Base-by-base conservation (phyloP, 2,329 filamentous ascomycete species). In the Torrubiellomyces zombiae region DNA sequence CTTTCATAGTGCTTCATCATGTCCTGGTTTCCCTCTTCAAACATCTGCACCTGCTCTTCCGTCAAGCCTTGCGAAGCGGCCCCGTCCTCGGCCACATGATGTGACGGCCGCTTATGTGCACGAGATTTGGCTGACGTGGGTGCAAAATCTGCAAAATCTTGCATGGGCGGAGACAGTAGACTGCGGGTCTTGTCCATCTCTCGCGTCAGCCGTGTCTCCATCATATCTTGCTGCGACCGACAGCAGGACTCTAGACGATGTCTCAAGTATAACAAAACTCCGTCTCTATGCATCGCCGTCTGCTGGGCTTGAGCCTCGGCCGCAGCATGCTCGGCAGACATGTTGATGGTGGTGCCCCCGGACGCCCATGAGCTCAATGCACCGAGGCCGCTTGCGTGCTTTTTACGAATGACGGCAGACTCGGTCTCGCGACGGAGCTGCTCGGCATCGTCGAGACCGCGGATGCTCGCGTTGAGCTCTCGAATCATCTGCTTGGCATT, bases 1-100 rank as follows among this genome's bases (percentile, higher is more conserved):
- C 78, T 82, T 50, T 94, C 82, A 50, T 91, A 93, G 51, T 93
- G 80, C 49, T 78, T 79, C 38, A 95, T 63, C 74, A 98, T 83
- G 34, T 81, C 75, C 49, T 83, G 75, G 45, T 95, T 94, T 44
- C 91, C 85, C 51, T 82, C 69, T 38, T 86, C 85, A 54, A 98
- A 95, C 45, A 93, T 67, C 48, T 94, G 86, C 26, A 89, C 58
- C 50, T 95, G 86, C 44, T 94, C 83, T 13, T 73, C 63, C 11
- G 77, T 81, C 32, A 94, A 56, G 33, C 73, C 67, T 20, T 69
- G 52, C 10, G 35, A 24, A 14, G 32, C 26, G 3, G 31, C 32
- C 14, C 38, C 32, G 16, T 42, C 35, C 24, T 37, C 32, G 24
- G 28, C 12, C 14, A 21, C 22, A 5, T 19, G 26, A n/a, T n/a